A percentile compares a stretch with the other conserved stretches of the same genome.
Evolutionary conservation across 2,329 filamentous ascomycete species (phyloP).

Genomic region (Fusarium palustre): DNA sequence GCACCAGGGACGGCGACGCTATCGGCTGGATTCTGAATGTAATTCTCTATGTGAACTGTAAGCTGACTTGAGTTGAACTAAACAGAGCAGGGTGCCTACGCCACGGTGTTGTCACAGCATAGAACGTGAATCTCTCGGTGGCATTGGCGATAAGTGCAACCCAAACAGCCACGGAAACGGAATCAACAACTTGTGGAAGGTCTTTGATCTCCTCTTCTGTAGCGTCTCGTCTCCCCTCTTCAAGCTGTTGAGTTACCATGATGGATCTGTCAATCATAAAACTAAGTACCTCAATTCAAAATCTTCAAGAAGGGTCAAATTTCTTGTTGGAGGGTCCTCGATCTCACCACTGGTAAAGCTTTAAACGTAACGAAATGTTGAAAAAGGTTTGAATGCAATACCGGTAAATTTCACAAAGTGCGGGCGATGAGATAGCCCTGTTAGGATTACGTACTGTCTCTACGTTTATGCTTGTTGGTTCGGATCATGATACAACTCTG

Average conservation of each 20-base stretch:
- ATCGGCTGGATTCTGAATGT: not conserved
- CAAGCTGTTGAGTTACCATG: not conserved
- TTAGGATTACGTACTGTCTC: not conserved
- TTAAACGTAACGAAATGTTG: not conserved
- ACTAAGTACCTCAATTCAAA: not conserved
- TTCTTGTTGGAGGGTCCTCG: not conserved
- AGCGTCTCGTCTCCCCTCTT: not conserved
- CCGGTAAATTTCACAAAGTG: not conserved
- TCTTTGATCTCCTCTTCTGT: constrained; percentile 2
- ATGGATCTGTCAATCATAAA: not conserved
- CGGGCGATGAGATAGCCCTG: not conserved
- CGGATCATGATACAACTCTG: not conserved
- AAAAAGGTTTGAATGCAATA: not conserved
- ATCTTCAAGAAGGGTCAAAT: not conserved
- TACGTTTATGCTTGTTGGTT: not conserved
- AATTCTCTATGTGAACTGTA: not conserved
- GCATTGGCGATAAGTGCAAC: not conserved
- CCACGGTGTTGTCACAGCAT: constrained; percentile 6
- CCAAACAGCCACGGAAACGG: not conserved
- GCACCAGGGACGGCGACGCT: not conserved
- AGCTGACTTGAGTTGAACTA: not conserved
- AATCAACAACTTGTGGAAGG: not conserved
- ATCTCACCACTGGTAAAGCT: not conserved
- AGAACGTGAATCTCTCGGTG: not conserved
- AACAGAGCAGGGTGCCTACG: not conserved